These are phyloP conservation scores for Zygotorulaspora danielsina DNA, from an alignment of 805 yeast genomes.

Conservation along the genomic window DNA sequence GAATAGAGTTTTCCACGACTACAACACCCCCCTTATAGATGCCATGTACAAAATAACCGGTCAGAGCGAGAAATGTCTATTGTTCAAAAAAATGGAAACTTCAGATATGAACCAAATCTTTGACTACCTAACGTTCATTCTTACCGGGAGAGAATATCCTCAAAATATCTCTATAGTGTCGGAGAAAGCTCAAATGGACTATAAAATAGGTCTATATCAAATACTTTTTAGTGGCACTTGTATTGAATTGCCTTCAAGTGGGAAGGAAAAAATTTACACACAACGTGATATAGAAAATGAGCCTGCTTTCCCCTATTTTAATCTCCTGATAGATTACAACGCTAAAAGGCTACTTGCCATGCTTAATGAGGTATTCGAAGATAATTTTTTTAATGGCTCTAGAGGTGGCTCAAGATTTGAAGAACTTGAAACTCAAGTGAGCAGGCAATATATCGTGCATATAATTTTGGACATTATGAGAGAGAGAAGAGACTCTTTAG, in stretches of 20 bases:
- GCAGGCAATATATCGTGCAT: constrained; percentile 74
- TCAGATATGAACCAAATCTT: constrained; percentile 39
- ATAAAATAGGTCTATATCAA: constrained; percentile 51
- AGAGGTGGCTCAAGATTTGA: constrained; percentile 27
- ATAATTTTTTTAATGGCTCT: constrained; percentile 64
- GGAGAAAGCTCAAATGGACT: constrained; percentile 32
- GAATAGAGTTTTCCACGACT: constrained; percentile 67
- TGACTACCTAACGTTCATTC: constrained; percentile 60
- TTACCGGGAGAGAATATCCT: constrained; percentile 81
- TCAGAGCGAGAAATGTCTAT: constrained; percentile 13
- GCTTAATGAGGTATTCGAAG: constrained; percentile 81
- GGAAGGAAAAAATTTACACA: constrained; percentile 36
- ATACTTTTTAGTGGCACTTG: constrained; percentile 56
- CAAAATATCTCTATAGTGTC: constrained; percentile 48
- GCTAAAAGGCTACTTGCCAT: constrained; percentile 59
- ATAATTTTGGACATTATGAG: constrained; percentile 58
- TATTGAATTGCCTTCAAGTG: constrained; percentile 43
- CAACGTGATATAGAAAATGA: constrained; percentile 35
- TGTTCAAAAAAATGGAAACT: constrained; percentile 14
- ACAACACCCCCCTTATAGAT: constrained; percentile 62
- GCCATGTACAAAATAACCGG: constrained; percentile 40
- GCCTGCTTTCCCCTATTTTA: constrained; percentile 68
- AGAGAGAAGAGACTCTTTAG: constrained; percentile 29
- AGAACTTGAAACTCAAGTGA: constrained; percentile 35
- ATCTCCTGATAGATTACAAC: constrained; percentile 49